Conservation (phyloP, 139 green algal species). For the Parachlorella kessleri region DNA sequence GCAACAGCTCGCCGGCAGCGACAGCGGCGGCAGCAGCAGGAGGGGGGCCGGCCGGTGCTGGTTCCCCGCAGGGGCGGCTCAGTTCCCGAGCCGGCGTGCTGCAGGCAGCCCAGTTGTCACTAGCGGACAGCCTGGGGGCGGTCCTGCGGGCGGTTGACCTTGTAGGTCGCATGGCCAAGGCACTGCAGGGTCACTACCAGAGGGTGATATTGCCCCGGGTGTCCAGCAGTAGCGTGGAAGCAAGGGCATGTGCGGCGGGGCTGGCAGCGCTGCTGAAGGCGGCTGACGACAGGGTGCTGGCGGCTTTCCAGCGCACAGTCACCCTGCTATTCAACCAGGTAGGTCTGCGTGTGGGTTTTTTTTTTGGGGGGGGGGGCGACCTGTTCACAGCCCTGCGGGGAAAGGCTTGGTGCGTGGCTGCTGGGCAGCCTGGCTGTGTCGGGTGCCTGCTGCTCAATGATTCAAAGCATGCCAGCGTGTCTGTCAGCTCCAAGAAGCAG, state of each 20-base stretch:
- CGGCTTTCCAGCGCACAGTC: conserved; percentile 48
- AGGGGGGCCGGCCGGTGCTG: too few species aligned
- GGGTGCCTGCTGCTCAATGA: too few species aligned
- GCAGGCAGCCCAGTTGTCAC: conserved; percentile 3
- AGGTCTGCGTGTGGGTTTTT: too few species aligned
- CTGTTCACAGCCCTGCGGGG: too few species aligned
- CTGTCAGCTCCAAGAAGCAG: too few species aligned
- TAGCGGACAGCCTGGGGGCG: conserved; percentile 30
- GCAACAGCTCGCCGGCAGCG: too few species aligned
- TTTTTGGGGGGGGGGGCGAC: too few species aligned
- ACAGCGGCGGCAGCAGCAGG: too few species aligned
- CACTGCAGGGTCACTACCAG: conserved; percentile 56
- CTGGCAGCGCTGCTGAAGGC: conserved; percentile 51
- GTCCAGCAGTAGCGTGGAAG: conserved; percentile 11
- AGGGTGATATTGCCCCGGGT: conserved; percentile 41
- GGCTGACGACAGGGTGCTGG: conserved; percentile 51
- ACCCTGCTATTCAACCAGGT: conserved; percentile 52
- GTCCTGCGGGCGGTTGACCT: conserved; percentile 50
- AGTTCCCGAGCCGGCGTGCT: background rate
- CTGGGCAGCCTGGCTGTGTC: too few species aligned
- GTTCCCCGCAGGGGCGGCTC: background rate
- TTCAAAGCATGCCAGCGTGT: too few species aligned
- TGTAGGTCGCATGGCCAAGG: conserved; percentile 23
- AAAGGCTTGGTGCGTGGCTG: too few species aligned
- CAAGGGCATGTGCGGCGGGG: conserved; percentile 40